Evolutionary conservation across 495 filamentous ascomycete species (phyloP), one percentile per base, ranked within the genome.

Genomic region (Trichocladium antarcticum): DNA sequence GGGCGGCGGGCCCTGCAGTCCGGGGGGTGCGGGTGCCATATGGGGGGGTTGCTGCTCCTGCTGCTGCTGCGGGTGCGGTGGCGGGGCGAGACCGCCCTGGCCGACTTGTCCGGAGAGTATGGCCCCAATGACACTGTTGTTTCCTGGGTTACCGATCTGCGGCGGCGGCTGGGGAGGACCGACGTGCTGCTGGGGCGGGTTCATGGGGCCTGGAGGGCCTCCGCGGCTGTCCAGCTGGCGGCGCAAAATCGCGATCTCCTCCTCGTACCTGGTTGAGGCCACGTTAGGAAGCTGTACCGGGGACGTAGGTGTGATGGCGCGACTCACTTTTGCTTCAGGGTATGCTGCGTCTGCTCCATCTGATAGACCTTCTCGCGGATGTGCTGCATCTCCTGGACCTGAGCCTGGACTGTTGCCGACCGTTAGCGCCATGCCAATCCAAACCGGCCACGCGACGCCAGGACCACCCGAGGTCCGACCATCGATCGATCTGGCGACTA

Each of bases 101-200:
- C 80, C 81, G 60, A 82, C 84, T 66, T 83, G 83, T 48, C 89
- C 90, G 51, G 92, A 77, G 85, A 98, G 96, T 56, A 98, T 95
- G 20, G 86, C 87, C 54, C 88, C 84, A 61, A 98, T 97, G 34
- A 96, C 74, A 3, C 42, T 41, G 63, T 93, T 89, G 64, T 81
- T 88, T 21, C 92, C 89, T 62, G 92, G 47, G 24, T 51, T 84
- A n/a, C 89, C 88, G 63, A 98, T 83, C 22, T 84, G 75, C 24
- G 84, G 85, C 45, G 69, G 58, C 22, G 45, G 68, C 39, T 90
- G 88, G 3, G 84, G 75, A 40, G 83, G 81, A n/a, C 80, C 84
- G 35, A 76, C 77, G 61, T 90, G 84, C 57, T 82, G 84, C 57
- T 82, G 84, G 44, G 83, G 68, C 51, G 81, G 74, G 50, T 79